Conservation (phyloP, 2,329 filamentous ascomycete species). For the Paraconiothyrium sp. region DNA sequence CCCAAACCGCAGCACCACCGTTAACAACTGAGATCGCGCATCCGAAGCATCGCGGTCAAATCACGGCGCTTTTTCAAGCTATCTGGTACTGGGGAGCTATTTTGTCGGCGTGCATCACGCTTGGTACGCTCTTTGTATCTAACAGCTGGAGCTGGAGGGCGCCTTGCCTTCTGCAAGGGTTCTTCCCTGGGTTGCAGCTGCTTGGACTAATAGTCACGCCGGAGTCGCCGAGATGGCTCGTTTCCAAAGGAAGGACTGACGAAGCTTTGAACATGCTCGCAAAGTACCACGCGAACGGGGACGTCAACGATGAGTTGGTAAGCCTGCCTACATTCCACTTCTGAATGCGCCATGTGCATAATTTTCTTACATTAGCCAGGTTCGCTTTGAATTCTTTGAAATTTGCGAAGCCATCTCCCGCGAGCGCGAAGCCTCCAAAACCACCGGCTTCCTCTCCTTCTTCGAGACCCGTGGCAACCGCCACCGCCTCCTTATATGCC, state of each 20-base stretch:
- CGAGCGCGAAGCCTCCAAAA: conserved; percentile 24
- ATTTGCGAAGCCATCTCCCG: conserved; percentile 17
- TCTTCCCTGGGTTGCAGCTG: conserved; percentile 20
- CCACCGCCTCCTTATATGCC: conserved; percentile 49
- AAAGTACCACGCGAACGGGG: conserved; percentile 24
- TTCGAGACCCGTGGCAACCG: conserved; percentile 46
- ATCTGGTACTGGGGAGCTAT: conserved; percentile 13
- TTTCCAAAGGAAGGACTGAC: conserved; percentile 59
- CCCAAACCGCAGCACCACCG: conserved; percentile 15
- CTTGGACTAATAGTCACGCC: conserved; percentile 16
- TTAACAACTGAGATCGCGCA: conserved; percentile 55
- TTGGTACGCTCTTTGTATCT: neutral
- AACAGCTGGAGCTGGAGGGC: conserved; percentile 55
- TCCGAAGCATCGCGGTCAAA: conserved; percentile 15
- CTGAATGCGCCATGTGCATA: neutral
- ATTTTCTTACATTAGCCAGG: neutral
- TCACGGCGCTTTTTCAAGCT: conserved; percentile 1
- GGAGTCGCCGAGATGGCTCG: conserved; percentile 55
- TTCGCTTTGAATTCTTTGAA: conserved; percentile 23
- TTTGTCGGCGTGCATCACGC: conserved; percentile 39
- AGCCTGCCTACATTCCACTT: neutral
- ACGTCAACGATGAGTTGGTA: conserved; percentile 29
- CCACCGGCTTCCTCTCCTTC: conserved; percentile 19
- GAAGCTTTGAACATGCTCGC: conserved; percentile 22
- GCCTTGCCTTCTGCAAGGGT: conserved; percentile 54